phyloP scores from a whole-genome alignment of 2,329 filamentous ascomycete genomes.

The Pseudocercospora musae region DNA sequence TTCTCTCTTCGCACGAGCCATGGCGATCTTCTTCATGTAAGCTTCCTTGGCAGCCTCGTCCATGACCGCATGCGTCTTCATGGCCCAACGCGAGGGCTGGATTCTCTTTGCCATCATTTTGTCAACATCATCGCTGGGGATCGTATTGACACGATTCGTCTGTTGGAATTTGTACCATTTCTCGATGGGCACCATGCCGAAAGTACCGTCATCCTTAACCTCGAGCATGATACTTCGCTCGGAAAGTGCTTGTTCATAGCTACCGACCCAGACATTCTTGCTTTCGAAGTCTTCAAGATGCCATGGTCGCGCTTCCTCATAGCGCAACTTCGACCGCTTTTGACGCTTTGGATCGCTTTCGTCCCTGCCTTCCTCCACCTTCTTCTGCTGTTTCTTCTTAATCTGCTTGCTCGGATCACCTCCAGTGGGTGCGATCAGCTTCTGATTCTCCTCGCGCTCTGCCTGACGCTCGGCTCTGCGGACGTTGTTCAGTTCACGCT shows the following conservation, averaged over 20 bases:
- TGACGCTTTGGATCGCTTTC: conserved; percentile 72
- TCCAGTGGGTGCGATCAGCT: conserved; percentile 84
- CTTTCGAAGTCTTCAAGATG: conserved; percentile 95
- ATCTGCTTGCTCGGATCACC: conserved; percentile 57
- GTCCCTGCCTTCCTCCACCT: conserved; percentile 78
- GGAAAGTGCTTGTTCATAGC: conserved; percentile 84
- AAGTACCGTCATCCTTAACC: conserved; percentile 64
- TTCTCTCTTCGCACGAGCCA: conserved; percentile 25
- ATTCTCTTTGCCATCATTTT: conserved; percentile 75
- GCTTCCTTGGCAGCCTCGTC: conserved; percentile 24
- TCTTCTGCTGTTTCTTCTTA: conserved; percentile 65
- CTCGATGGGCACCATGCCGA: conserved; percentile 86
- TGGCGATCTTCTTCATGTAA: conserved; percentile 51
- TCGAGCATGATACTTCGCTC: conserved; percentile 76
- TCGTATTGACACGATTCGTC: conserved; percentile 60
- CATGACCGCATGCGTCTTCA: conserved; percentile 57
- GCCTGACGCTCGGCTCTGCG: conserved; percentile 75
- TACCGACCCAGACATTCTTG: conserved; percentile 89
- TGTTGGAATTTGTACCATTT: conserved; percentile 90
- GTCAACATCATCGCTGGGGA: conserved; percentile 82
- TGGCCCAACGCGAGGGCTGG: conserved; percentile 75
- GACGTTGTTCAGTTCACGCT: conserved; percentile 57
- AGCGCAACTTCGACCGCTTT: conserved; percentile 64
- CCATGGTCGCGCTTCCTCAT: conserved; percentile 95
- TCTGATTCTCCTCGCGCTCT: conserved; percentile 79